These are phyloP conservation scores for Rusavskia elegans DNA, from an alignment of 495 filamentous ascomycete genomes.

Conservation along the genomic window DNA sequence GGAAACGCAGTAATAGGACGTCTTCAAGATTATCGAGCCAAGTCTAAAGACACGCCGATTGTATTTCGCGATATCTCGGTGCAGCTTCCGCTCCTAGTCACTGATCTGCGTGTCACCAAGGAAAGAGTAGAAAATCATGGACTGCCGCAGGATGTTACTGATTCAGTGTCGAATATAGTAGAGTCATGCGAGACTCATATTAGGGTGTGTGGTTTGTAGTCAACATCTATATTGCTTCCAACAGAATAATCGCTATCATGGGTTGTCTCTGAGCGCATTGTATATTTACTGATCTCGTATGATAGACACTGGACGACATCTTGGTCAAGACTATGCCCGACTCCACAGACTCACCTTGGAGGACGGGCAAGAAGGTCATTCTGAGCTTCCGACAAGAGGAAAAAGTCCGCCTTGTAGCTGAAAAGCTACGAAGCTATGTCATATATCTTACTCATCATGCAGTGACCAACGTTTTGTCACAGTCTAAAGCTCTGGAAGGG, in stretches of 20 bases:
- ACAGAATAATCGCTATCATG: background rate
- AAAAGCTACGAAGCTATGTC: background rate
- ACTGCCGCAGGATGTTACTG: background rate
- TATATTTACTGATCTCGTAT: background rate
- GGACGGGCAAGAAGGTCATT: background rate
- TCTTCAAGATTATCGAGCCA: background rate
- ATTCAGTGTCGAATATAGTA: background rate
- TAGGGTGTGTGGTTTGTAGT: background rate
- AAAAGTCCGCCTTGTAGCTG: background rate
- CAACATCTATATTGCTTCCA: background rate
- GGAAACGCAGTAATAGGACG: background rate
- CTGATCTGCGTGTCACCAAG: constrained; percentile 13
- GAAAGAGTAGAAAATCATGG: constrained; percentile 4
- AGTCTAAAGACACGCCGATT: constrained; percentile 12
- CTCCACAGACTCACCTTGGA: background rate
- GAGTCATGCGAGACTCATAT: background rate
- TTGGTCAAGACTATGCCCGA: background rate
- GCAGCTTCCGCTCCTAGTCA: constrained; percentile 15
- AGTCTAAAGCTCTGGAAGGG: background rate
- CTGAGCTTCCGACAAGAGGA: background rate
- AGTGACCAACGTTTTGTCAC: background rate
- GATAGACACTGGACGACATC: background rate
- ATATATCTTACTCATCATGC: background rate
- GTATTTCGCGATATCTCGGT: constrained; percentile 16
- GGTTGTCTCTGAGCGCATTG: too few relatives aligned